Base-by-base conservation (phyloP, 805 yeast species). In the Wickerhamomyces canadensis region DNA sequence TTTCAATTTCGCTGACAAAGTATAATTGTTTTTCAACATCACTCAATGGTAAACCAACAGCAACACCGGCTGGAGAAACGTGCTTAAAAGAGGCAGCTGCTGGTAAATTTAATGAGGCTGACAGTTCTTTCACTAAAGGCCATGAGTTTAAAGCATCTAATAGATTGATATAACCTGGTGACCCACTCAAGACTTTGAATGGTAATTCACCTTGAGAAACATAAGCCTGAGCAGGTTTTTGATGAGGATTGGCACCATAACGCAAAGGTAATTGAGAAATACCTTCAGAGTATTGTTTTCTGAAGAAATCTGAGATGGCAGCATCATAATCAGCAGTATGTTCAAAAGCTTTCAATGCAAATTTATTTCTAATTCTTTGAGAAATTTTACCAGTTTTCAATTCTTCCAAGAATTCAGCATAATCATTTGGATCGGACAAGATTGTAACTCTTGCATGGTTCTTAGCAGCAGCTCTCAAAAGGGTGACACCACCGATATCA, bases 21-120 rank as follows among this genome's bases (percentile, higher is more conserved):
- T 93, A 93, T 48, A 91, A 78, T 67, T 91, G 84, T 76, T 88
- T 89, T 72, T 93, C 98, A 46, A 80, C 70, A 35, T 89, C 98
- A 33, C 83, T 59, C 54, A 93, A 73, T 48, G 98, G 98, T 52
- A 89, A 68, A 52, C 98, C 98, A 42, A 93, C 96, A 35, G 98
- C 98, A 33, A 80, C 95, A 67, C 98, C 98, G 21, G 98, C 98
- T 48, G 98, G 98, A 24, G 97, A 87, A 43, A 93, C 98, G 65
- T 93, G 98, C 74, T 93, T 93, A 72, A 93, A 93, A 25, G 96
- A 86, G 42, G 98, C 98, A 52, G 98, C 98, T 34, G 98, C 98
- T 35, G 98, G 98, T 55, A 93, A 75, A 64, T 85, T 85, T 59
- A 93, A 76, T 37, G 96, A 82, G 34, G 95, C 96, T 42, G 93